A percentile compares a stretch with the other conserved stretches of the same genome.
Conservation (phyloP, 2,329 filamentous ascomycete genomes). For the Epichloe hybrida region DNA sequence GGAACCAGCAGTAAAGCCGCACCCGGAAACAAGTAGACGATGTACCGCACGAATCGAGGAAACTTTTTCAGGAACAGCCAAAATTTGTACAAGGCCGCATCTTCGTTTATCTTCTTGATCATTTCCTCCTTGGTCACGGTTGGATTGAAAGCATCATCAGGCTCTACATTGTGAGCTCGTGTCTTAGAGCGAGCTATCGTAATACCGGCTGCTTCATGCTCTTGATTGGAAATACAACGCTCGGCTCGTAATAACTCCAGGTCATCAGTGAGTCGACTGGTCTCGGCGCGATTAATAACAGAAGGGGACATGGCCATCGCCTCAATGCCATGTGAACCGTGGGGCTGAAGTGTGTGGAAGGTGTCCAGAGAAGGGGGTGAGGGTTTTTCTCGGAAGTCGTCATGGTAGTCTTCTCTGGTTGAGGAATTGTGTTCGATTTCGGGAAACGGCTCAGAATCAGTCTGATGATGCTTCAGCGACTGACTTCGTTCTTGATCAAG, state of each 20-base stretch:
- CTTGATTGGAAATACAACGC: constrained; percentile 30
- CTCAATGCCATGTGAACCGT: constrained; percentile 12
- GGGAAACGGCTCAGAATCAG: constrained; percentile 2
- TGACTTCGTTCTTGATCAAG: constrained; percentile 2
- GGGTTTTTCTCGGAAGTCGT: constrained; percentile 13
- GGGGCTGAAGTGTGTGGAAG: constrained; percentile 15
- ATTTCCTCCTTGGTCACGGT: constrained; percentile 13
- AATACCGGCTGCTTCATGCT: constrained; percentile 17
- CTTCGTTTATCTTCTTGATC: constrained; percentile 18
- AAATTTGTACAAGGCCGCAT: constrained; percentile 25
- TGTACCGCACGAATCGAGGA: constrained; percentile 34
- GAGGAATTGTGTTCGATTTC: neutral
- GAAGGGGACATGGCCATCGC: constrained; percentile 12
- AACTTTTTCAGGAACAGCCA: constrained; percentile 35
- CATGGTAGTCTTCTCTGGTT: neutral
- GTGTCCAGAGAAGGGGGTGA: constrained; percentile 17
- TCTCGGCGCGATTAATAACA: constrained; percentile 18
- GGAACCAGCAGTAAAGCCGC: constrained; percentile 32
- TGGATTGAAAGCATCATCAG: constrained; percentile 34
- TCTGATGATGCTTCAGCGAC: neutral
- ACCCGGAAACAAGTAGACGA: constrained; percentile 34
- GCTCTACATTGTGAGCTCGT: constrained; percentile 21
- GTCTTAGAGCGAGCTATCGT: constrained; percentile 13
- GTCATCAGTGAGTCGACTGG: constrained; percentile 31
- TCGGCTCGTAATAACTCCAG: constrained; percentile 36